Evolutionary conservation across 202 grass and related monocot genomes (phyloP).

Genomic region (Zoysia matrella): DNA sequence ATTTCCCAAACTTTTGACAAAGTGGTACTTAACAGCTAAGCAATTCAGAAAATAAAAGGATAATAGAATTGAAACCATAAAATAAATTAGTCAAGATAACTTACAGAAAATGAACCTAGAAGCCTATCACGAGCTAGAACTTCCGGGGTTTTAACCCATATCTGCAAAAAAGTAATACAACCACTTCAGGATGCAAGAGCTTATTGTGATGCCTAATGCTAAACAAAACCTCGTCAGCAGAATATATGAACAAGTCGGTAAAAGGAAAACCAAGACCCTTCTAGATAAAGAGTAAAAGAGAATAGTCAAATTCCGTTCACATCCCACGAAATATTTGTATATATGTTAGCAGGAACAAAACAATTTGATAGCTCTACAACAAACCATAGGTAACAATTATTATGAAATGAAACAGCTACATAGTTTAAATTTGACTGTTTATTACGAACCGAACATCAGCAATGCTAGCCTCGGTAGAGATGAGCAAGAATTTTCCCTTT

Average conservation of each 20-base stretch:
- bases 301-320: neutral
- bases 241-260: constrained; percentile 1
- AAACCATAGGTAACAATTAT: neutral
- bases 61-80: neutral
- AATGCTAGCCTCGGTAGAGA: neutral
- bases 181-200: neutral
- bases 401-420: neutral
- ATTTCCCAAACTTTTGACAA: constrained; percentile 12
- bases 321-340: neutral
- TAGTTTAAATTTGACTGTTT: neutral
- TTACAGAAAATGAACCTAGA: constrained; percentile 95
- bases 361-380: neutral
- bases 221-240: neutral
- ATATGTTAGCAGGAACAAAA: neutral
- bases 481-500: neutral
- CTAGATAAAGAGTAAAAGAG: neutral
- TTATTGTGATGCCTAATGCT: constrained; percentile 2
- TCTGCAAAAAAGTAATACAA: constrained; percentile 50
- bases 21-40: constrained; percentile 1
- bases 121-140: constrained; percentile 91
- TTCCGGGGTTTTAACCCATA: constrained; percentile 99
- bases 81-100: constrained; percentile 14
- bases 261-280: neutral
- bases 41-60: neutral
- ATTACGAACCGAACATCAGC: neutral